phyloP scores from a whole-genome alignment of 1,139 yeast genomes.

The Geotrichum siamense region DNA sequence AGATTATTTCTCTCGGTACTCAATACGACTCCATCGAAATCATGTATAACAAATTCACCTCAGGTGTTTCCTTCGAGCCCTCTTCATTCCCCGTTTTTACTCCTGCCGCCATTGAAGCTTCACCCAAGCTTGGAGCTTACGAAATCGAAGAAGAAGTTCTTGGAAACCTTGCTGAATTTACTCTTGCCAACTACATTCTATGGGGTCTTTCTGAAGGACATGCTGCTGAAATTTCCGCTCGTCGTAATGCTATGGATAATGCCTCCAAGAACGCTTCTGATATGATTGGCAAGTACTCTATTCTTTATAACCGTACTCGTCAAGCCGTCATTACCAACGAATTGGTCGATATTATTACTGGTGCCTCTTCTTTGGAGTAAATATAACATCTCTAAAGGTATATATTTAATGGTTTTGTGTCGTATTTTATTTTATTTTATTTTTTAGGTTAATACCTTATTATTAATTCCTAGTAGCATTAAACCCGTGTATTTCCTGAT shows the following conservation, averaged over 20 bases:
- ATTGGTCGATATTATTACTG: constrained; percentile 98
- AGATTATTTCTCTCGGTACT: constrained; percentile 50
- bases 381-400: no score
- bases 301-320: constrained; percentile 98
- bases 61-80: constrained; percentile 90
- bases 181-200: constrained; percentile 82
- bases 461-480: no score
- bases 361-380: constrained; percentile 97
- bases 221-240: constrained; percentile 95
- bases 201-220: constrained; percentile 97
- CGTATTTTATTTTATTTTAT: no score
- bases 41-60: constrained; percentile 77
- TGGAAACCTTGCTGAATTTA: constrained; percentile 61
- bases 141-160: constrained; percentile 66
- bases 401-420: no score
- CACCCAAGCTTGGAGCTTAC: constrained; percentile 81
- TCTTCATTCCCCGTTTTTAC: constrained; percentile 59
- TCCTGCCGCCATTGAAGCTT: constrained; percentile 65
- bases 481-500: no score
- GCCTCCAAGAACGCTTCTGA: constrained; percentile 99
- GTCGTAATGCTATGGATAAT: constrained; percentile 99
- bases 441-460: no score
- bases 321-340: constrained; percentile 99
- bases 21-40: constrained; percentile 72
- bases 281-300: constrained; percentile 92